phyloP scores from a whole-genome alignment of 139 green algal species.

The Chlorokybus atmophyticus region DNA sequence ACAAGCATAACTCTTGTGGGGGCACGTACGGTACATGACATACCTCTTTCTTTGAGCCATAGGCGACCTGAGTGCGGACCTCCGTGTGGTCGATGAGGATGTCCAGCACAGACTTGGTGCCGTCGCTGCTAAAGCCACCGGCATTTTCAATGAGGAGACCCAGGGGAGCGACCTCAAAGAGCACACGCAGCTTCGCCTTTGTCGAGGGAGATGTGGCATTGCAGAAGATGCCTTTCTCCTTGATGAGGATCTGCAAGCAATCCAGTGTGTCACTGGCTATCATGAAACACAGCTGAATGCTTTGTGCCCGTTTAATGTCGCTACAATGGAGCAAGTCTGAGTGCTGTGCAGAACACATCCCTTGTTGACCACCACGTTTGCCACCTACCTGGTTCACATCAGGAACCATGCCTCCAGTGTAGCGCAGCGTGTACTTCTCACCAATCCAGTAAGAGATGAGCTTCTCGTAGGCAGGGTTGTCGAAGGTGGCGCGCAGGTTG shows the following conservation, averaged over 20 bases:
- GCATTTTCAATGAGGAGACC: constrained; percentile 39
- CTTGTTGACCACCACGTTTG: no score
- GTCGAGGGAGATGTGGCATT: constrained; percentile 37
- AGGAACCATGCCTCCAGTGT: constrained; percentile 44
- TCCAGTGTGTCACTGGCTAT: no score
- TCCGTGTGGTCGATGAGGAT: constrained; percentile 33
- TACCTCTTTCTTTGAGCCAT: constrained; percentile 24
- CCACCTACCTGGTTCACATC: constrained; percentile 37
- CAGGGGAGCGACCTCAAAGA: constrained; percentile 43
- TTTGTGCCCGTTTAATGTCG: no score
- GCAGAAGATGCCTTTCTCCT: constrained; percentile 43
- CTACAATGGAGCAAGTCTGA: no score
- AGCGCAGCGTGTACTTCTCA: constrained; percentile 44
- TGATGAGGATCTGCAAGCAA: constrained; percentile 37
- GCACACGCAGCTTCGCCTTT: constrained; percentile 42
- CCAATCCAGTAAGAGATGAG: constrained; percentile 42
- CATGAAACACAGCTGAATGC: no score
- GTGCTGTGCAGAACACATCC: no score
- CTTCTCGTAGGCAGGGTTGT: constrained; percentile 42
- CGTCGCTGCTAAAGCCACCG: constrained; percentile 36
- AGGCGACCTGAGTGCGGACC: constrained; percentile 35
- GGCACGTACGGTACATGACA: no score
- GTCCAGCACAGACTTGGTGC: constrained; percentile 36
- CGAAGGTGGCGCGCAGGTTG: constrained; percentile 40
- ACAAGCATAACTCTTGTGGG: no score